Base-by-base conservation (phyloP, 768 basidiomycete species). In the Sutorius australiensis region DNA sequence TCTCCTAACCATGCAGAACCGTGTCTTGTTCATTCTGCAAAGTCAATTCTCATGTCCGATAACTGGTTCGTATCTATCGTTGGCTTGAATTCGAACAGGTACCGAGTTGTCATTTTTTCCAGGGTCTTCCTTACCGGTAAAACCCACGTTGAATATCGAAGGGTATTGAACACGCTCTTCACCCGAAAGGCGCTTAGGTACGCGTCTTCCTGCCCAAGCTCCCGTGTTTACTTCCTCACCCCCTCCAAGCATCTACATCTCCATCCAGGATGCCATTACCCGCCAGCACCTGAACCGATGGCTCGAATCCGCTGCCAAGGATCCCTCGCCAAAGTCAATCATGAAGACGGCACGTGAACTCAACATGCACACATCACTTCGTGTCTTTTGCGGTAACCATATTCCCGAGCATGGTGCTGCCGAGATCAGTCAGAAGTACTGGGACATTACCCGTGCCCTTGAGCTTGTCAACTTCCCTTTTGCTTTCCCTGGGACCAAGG, bases 381-480 rank as follows among this genome's bases (percentile, higher is more conserved):
- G 86, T 48, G 95, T 98, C 50, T 99, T 99, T 75, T 93, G 95
- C 65, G 97, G 97, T 16, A 73, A 77, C 56, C 91, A 98, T 71
- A 87, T 98, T 60, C 84, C 92, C 28, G 86, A 92, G 14, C 72
- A 83, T 8, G 90, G 87, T 37, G 82, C 86, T 24, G 65, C 72
- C 14, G 90, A 92, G 66, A 94, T 99, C 67, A 87, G 81, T 65
- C 86, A 90, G 59, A 93, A 92, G 67, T 98, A 98, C 75, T 98
- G 95, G 95, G 77, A 79, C 54, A 97, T 99, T 72, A 98, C 97
- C 7, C 76, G 83, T 61, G 92, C 97, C 3, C 86, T 99, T 38
- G 92, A 99, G 68, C 87, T 99, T 50, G 97, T 99, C 77, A 99
- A 99, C 77, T 98, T 99, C 77, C 97, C 97, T 14, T 73, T 98